Conservation (phyloP, 257 asterid species). For the Anisodus acutangulus region DNA sequence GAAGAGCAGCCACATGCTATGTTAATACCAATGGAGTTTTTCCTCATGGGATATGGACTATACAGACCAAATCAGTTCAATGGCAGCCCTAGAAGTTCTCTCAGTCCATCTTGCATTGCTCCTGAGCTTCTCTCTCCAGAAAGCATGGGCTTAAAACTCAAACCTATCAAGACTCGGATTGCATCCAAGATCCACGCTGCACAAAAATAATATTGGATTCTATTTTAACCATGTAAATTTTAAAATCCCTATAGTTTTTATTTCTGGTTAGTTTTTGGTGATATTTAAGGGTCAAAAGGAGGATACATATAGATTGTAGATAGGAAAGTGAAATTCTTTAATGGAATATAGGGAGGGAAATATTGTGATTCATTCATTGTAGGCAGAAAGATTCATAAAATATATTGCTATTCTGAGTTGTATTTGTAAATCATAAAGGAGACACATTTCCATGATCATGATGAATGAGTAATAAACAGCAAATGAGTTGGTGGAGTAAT, state of each 20-base stretch:
- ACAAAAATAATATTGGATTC: conserved; percentile 36
- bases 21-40: conserved; percentile 79
- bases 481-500: not conserved
- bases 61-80: conserved; percentile 58
- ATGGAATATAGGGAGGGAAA: conserved; percentile 49
- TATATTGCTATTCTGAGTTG: conserved; percentile 37
- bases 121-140: conserved; percentile 90
- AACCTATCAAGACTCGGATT: conserved; percentile 82
- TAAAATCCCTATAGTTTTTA: conserved; percentile 36
- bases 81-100: conserved; percentile 85
- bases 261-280: conserved; percentile 27
- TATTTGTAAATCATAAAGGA: conserved; percentile 43
- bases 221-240: conserved; percentile 38
- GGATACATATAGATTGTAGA: conserved; percentile 50
- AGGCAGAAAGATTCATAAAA: conserved; percentile 38
- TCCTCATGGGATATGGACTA: conserved; percentile 79
- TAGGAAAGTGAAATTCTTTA: conserved; percentile 53
- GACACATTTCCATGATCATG: conserved; percentile 37
- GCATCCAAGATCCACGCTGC: conserved; percentile 23
- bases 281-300: conserved; percentile 29
- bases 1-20: conserved; percentile 97
- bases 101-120: conserved; percentile 77
- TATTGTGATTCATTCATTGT: conserved; percentile 56
- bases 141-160: conserved; percentile 93
- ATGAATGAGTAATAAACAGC: conserved; percentile 25